Evolutionary conservation across 2,329 filamentous ascomycete species (phyloP).

Genomic region (Arthrobotrys pseudoclavata): DNA sequence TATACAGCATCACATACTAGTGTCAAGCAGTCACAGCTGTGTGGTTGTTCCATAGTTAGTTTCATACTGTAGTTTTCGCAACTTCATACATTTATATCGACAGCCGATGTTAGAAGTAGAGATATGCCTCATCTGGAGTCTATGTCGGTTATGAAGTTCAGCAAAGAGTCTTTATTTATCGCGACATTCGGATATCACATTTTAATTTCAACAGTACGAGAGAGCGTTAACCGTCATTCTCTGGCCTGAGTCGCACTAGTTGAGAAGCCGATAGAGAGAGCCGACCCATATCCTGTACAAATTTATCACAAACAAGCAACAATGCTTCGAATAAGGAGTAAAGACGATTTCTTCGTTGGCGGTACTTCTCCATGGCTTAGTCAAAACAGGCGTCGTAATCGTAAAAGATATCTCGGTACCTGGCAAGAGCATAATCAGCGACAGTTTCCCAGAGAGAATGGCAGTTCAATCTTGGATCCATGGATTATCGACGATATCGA

Average conservation of each 20-base stretch:
- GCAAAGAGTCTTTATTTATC: too few relatives aligned
- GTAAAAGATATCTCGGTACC: slow-evolving; percentile 12
- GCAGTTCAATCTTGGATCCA: neutral
- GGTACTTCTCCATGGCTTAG: neutral
- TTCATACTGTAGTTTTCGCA: neutral
- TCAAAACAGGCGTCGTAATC: slow-evolving; percentile 14
- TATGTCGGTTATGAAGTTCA: too few relatives aligned
- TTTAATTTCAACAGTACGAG: too few relatives aligned
- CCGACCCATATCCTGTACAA: neutral
- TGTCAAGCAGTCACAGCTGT: too few relatives aligned
- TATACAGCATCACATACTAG: neutral
- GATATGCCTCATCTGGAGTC: too few relatives aligned
- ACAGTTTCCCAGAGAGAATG: neutral
- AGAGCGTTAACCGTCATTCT: too few relatives aligned
- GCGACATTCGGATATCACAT: too few relatives aligned
- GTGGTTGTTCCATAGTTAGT: neutral
- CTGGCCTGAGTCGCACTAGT: too few relatives aligned
- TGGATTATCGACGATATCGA: neutral
- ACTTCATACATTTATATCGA: neutral
- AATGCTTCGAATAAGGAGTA: slow-evolving; percentile 43
- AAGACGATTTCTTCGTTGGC: slow-evolving; percentile 38
- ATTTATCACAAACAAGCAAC: neutral
- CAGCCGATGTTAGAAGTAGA: neutral
- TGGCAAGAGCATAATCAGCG: slow-evolving; percentile 3
- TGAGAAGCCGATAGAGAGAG: too few relatives aligned